A percentile compares a stretch with the other conserved stretches of the same genome.
These are phyloP conservation scores for Diophrys sp. DNA, from an alignment of 73 alveolate genomes.

Conservation along the genomic window DNA sequence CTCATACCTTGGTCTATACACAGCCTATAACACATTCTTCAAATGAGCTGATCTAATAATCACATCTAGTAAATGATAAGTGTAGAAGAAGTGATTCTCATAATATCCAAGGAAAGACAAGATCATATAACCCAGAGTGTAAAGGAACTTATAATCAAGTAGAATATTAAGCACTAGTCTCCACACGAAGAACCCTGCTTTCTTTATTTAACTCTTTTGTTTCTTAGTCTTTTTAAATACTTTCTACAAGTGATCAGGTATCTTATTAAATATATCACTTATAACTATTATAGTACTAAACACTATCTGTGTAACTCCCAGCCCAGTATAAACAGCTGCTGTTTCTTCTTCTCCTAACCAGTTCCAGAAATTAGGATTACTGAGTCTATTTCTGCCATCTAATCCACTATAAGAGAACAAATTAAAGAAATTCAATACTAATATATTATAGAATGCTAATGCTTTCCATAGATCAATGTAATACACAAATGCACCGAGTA, in stretches of 20 bases:
- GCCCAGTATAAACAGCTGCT: neutral
- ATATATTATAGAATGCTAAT: conserved; percentile 30
- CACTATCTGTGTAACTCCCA: conserved; percentile 21
- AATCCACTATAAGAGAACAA: conserved; percentile 34
- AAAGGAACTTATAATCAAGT: conserved; percentile 55
- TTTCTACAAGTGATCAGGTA: conserved; percentile 20
- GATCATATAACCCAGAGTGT: conserved; percentile 67
- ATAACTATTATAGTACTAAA: conserved; percentile 16
- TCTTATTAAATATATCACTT: conserved; percentile 29
- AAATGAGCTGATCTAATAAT: conserved; percentile 70
- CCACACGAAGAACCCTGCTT: neutral
- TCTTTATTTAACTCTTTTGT: too few species aligned
- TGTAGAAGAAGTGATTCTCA: conserved; percentile 69
- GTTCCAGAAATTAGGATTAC: conserved; percentile 16
- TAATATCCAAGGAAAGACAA: conserved; percentile 66
- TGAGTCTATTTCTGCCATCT: conserved; percentile 13
- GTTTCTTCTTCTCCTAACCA: conserved; percentile 3
- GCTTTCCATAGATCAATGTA: conserved; percentile 46
- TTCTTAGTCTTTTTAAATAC: neutral
- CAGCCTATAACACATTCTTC: conserved; percentile 73
- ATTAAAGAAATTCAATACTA: conserved; percentile 26
- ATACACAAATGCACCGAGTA: conserved; percentile 29
- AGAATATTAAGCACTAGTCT: conserved; percentile 20
- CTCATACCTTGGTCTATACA: conserved; percentile 72
- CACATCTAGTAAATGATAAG: conserved; percentile 74